These are phyloP conservation scores for Verticillium nonalfalfae DNA, from an alignment of 2,329 filamentous ascomycete species.

Conservation along the genomic window DNA sequence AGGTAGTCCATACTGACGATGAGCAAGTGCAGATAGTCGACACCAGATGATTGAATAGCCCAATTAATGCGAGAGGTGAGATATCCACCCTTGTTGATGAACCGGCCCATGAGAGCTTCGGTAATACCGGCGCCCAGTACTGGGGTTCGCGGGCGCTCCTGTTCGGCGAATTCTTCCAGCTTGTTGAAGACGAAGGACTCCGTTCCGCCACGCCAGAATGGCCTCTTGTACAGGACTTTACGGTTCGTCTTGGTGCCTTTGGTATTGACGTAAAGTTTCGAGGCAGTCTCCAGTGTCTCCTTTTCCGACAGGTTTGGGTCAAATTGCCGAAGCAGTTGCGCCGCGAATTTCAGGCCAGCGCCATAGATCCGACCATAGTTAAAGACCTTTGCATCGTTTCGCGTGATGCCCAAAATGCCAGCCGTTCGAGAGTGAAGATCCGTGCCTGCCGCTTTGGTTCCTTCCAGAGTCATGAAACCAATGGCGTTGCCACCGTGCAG, in stretches of 20 bases:
- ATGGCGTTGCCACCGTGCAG: conserved; percentile 95
- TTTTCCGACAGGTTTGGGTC: conserved; percentile 77
- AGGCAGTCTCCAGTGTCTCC: conserved; percentile 69
- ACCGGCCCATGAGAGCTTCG: conserved; percentile 84
- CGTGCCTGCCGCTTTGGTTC: conserved; percentile 87
- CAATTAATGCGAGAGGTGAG: conserved; percentile 97
- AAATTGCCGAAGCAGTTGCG: conserved; percentile 85
- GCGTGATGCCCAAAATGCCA: conserved; percentile 82
- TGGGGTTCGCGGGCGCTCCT: conserved; percentile 83
- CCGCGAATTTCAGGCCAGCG: conserved; percentile 90
- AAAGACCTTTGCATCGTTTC: conserved; percentile 95
- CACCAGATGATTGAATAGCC: conserved; percentile 96
- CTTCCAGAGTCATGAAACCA: conserved; percentile 98
- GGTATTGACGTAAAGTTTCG: conserved; percentile 77
- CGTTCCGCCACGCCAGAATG: conserved; percentile 94
- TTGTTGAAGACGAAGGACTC: conserved; percentile 99
- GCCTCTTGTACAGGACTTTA: conserved; percentile 61
- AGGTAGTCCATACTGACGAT: conserved; percentile 95
- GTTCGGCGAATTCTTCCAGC: conserved; percentile 94
- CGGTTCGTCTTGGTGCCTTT: conserved; percentile 83
- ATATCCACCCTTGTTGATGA: conserved; percentile 83
- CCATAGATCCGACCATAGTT: conserved; percentile 99
- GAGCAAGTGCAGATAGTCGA: conserved; percentile 92
- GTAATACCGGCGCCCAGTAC: conserved; percentile 94
- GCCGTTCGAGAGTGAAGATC: conserved; percentile 94